Base-by-base conservation (phyloP, 2,329 filamentous ascomycete species). In the Ilyonectria sp. region DNA sequence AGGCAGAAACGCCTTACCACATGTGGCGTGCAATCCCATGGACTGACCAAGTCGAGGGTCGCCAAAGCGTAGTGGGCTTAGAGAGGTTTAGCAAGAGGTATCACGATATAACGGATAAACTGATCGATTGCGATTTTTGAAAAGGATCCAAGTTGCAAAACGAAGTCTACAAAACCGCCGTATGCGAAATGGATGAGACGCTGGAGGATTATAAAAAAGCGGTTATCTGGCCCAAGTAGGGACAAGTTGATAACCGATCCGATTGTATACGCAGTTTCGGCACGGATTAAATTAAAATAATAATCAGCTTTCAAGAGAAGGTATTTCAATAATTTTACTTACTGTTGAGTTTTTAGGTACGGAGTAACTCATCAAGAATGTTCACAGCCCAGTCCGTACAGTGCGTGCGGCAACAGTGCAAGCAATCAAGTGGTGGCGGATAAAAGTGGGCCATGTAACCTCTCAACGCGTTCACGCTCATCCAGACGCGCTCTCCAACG, bases 401-500 rank as follows among this genome's bases (percentile, higher is more conserved):
- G 7, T 33, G 31, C 31, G 31, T 26, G 6, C 26, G 26, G 26
- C 4, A 26, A 33, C 31, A 33, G 31, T 11, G 31, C 31, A 9
- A 33, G 9, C 26, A 9, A 19, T 19, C 21, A n/a, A 4, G 35
- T 44, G 46, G 59, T 44, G 23, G 49, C 52, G 35, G 37, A 59
- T 43, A 62, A 70, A 62, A 69, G 65, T 76, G 74, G 73, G 52
- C 21, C 69, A 11, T 21, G 26, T 1, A 26, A 66, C 67, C 75
- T 76, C 75, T 77, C 74, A 77, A 76, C 75, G 75, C 75, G 75
- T 77, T 70, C 62, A 49, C 43, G 19, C 21, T 29, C 49, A 26
- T 63, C 33, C 46, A 63, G 65, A 74, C 75, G 75, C 75, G 75
- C 23, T 71, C 69, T 60, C 29, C 46, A 47, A 53, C 31, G 31